Conservation (phyloP, 192 early-diverging fungal species). For the Jimgerdemannia lactiflua region DNA sequence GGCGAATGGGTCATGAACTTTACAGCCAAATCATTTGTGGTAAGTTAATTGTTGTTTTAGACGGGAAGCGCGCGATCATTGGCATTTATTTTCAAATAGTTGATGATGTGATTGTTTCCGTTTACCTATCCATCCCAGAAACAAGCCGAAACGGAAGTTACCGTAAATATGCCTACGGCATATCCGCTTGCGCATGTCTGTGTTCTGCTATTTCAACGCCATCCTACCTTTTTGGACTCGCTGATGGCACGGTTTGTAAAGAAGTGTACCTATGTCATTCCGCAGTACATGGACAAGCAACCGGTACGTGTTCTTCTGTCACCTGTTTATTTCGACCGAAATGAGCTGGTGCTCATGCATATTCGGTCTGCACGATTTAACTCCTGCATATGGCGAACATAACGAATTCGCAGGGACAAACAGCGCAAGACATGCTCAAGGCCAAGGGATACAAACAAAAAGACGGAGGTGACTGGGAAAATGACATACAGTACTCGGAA, state of each 20-base stretch:
- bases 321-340: background rate
- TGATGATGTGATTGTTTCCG: too few species aligned
- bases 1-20: slow-evolving; percentile 52
- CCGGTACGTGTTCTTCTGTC: slow-evolving; percentile 33
- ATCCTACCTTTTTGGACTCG: slow-evolving; percentile 56
- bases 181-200: slow-evolving; percentile 65
- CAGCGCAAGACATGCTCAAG: slow-evolving; percentile 22
- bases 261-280: slow-evolving; percentile 68
- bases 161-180: slow-evolving; percentile 53
- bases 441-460: slow-evolving; percentile 37
- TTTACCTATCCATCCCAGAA: background rate
- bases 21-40: slow-evolving; percentile 54
- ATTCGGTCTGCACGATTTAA: too few species aligned
- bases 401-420: slow-evolving; percentile 33
- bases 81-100: too few species aligned
- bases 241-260: slow-evolving; percentile 65
- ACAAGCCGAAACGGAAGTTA: slow-evolving; percentile 70
- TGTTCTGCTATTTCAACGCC: slow-evolving; percentile 51
- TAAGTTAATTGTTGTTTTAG: too few species aligned
- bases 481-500: slow-evolving; percentile 57
- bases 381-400: too few species aligned
- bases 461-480: slow-evolving; percentile 41
- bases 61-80: too few species aligned
- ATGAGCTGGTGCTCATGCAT: background rate
- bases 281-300: slow-evolving; percentile 50